Percentiles rank a stretch among this genome's conserved stretches.
phyloP scores from a whole-genome alignment of 2,329 filamentous ascomycete species.

The Xylariaceae sp. region DNA sequence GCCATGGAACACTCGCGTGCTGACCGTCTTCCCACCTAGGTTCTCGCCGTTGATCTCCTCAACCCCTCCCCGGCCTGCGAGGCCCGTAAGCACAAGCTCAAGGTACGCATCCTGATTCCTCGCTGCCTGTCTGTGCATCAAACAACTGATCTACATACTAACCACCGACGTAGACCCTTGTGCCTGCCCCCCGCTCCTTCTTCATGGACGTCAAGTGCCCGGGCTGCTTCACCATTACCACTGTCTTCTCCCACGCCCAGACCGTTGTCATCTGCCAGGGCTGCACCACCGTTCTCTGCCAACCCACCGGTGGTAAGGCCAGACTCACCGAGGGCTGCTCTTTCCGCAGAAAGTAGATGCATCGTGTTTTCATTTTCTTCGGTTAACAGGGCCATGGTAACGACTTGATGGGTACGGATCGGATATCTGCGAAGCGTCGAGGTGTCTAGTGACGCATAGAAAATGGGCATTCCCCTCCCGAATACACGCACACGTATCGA shows the following conservation, averaged over 20 bases:
- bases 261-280: slow-evolving; percentile 99
- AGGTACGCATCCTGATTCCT: slow-evolving; percentile 58
- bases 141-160: slow-evolving; percentile 15
- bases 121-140: slow-evolving; percentile 15
- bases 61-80: slow-evolving; percentile 97
- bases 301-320: slow-evolving; percentile 98
- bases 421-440: slow-evolving; percentile 52
- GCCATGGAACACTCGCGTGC: slow-evolving; percentile 33
- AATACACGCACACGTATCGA: slow-evolving; percentile 30
- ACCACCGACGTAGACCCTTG: slow-evolving; percentile 62
- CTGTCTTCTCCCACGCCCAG: slow-evolving; percentile 99
- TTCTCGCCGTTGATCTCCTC: slow-evolving; percentile 99
- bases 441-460: slow-evolving; percentile 47
- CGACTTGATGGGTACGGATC: slow-evolving; percentile 49
- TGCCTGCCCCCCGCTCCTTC: slow-evolving; percentile 95
- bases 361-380: slow-evolving; percentile 41
- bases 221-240: slow-evolving; percentile 99
- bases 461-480: slow-evolving; percentile 33
- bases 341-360: slow-evolving; percentile 98
- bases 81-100: slow-evolving; percentile 99
- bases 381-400: slow-evolving; percentile 41
- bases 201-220: slow-evolving; percentile 99
- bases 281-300: slow-evolving; percentile 99
- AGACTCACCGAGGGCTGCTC: slow-evolving; percentile 99
- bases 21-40: slow-evolving; percentile 55